phyloP scores from a whole-genome alignment of 768 basidiomycete genomes.

The Termitomyces titanicus region DNA sequence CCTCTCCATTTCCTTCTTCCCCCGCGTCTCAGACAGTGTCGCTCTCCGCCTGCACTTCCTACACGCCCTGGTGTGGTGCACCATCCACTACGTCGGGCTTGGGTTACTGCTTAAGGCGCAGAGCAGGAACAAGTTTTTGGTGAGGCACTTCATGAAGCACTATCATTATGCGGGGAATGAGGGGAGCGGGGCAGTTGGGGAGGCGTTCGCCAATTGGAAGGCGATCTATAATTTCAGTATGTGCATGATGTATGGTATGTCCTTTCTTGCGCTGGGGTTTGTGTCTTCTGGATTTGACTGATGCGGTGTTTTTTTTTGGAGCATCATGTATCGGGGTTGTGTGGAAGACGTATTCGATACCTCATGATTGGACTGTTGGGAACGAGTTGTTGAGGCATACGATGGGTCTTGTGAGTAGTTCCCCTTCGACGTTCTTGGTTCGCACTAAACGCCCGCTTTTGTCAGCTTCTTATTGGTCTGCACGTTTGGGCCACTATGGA shows the following conservation, averaged over 20 bases:
- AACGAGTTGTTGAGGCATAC: slow-evolving; percentile 86
- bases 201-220: slow-evolving; percentile 97
- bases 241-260: slow-evolving; percentile 89
- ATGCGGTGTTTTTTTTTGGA: slow-evolving; percentile 24
- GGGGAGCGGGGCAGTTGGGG: slow-evolving; percentile 76
- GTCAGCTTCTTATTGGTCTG: slow-evolving; percentile 75
- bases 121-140: slow-evolving; percentile 82
- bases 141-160: slow-evolving; percentile 91
- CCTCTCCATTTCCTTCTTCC: slow-evolving; percentile 54
- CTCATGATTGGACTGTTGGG: slow-evolving; percentile 83
- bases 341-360: slow-evolving; percentile 86
- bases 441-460: slow-evolving; percentile 7
- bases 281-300: not conserved
- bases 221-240: slow-evolving; percentile 86
- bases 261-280: not conserved
- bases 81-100: slow-evolving; percentile 85
- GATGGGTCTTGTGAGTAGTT: slow-evolving; percentile 68
- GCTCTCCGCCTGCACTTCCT: slow-evolving; percentile 68
- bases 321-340: slow-evolving; percentile 84
- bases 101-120: slow-evolving; percentile 84
- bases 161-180: slow-evolving; percentile 82
- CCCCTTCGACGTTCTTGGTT: not conserved
- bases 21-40: slow-evolving; percentile 43
- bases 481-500: slow-evolving; percentile 91
- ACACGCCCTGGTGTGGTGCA: slow-evolving; percentile 83